Base-by-base conservation (phyloP, 2,329 filamentous ascomycete species). In the Alternaria brassicae region DNA sequence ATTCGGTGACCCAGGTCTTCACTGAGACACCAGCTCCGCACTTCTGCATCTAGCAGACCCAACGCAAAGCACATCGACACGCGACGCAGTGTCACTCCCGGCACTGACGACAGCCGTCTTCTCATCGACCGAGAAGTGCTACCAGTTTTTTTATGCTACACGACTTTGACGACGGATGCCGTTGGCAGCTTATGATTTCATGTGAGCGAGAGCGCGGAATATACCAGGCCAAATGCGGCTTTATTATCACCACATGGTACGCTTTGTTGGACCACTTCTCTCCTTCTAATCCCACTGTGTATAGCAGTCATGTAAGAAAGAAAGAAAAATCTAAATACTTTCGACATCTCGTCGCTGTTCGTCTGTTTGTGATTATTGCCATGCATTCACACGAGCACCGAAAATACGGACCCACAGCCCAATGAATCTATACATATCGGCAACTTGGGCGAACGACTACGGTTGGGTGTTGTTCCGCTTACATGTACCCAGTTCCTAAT, bases 1-100 rank as follows among this genome's bases (percentile, higher is more conserved):
- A 4, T 78, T 77, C 53, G 76, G 75, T 25, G 76, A 78, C 48
- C 75, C 75, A 30, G 76, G 76, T 9, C 66, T 77, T 27, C 65
- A 54, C 27, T 73, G 63, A 73, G 39, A 40, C n/a, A 15, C 15
- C 36, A 48, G 19, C 42, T 45, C n/a, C 13, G 37, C 25, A 17
- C 34, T 13, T 28, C 27, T 25, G 25, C 48, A 36, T 50, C 34
- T 37, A 45, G 32, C 34, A 23, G 32, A 34, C 19, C 15, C 34
- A 52, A 50, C 19, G 27, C 23, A 34, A 27, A 51, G 13, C 21
- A 21, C 17, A 28, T 15, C n/a, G 27, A 28, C 25, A 56, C 23
- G 34, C 34, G 13, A 52, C 34, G 41, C 36, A 28, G 41, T 53
- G 42, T 27, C 50, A 45, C 21, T 15, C 30, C 30, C 27, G 27